Conservation (phyloP, 495 filamentous ascomycete genomes). For the Bombardia bombarda region DNA sequence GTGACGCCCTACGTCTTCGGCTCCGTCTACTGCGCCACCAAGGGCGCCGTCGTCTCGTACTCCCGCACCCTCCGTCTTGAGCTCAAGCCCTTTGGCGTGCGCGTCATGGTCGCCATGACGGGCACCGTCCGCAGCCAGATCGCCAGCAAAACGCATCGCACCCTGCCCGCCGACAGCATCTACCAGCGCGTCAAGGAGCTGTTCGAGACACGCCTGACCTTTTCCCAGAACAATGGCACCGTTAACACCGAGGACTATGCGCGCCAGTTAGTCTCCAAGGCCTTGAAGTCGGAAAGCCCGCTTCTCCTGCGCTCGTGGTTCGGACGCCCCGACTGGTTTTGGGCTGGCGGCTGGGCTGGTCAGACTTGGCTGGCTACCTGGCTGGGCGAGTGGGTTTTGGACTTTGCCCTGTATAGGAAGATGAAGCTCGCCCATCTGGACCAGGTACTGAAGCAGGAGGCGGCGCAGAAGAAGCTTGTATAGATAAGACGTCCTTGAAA, state of each 20-base stretch:
- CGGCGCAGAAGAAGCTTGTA: constrained; percentile 19
- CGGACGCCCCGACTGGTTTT: constrained; percentile 41
- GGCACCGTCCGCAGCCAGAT: constrained; percentile 43
- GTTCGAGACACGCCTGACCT: constrained; percentile 36
- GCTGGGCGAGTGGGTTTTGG: constrained; percentile 37
- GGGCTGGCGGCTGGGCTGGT: constrained; percentile 31
- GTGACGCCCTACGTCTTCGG: constrained; percentile 39
- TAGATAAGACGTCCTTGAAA: too few species aligned
- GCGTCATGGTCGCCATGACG: constrained; percentile 44
- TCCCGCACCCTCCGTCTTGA: constrained; percentile 46
- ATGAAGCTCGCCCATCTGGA: constrained; percentile 32
- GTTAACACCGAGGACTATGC: constrained; percentile 33
- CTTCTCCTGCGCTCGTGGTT: constrained; percentile 29
- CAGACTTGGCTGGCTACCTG: constrained; percentile 20
- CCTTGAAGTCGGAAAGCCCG: constrained; percentile 28
- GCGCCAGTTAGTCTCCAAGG: constrained; percentile 23
- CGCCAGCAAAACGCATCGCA: constrained; percentile 27
- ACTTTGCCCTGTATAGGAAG: constrained; percentile 26
- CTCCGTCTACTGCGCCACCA: constrained; percentile 44
- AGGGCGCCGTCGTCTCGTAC: constrained; percentile 43
- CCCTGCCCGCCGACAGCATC: constrained; percentile 30
- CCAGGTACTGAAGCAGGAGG: constrained; percentile 25
- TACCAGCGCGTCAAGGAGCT: constrained; percentile 31
- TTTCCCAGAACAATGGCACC: constrained; percentile 35
- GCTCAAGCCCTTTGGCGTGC: constrained; percentile 46